phyloP scores from a whole-genome alignment of 345 rosid genomes.

The Bretschneidera sinensis region DNA sequence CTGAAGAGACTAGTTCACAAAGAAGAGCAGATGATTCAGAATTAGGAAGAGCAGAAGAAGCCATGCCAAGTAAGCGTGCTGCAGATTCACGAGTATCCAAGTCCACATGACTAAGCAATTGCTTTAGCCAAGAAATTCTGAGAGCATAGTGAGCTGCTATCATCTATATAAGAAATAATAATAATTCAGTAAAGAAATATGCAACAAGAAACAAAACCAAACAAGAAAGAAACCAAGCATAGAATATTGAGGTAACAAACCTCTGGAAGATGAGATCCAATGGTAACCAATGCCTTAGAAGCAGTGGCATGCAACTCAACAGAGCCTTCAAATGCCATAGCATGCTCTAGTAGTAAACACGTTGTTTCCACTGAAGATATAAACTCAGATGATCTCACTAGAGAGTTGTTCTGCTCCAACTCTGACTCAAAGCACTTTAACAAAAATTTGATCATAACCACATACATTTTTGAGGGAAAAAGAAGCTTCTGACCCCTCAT shows the following conservation, averaged over 20 bases:
- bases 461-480: conserved; percentile 69
- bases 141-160: conserved; percentile 59
- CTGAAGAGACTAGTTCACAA: conserved; percentile 49
- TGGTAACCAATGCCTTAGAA: conserved; percentile 64
- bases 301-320: conserved; percentile 81
- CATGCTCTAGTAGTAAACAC: conserved; percentile 81
- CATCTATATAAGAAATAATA: conserved; percentile 37
- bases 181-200: conserved; percentile 4
- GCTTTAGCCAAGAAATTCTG: conserved; percentile 77
- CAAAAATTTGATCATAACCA: conserved; percentile 72
- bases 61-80: conserved; percentile 86
- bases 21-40: conserved; percentile 51
- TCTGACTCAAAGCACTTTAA: conserved; percentile 82
- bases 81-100: conserved; percentile 84
- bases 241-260: conserved; percentile 29
- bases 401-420: conserved; percentile 46
- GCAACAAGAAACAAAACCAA: conserved; percentile 3
- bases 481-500: conserved; percentile 68
- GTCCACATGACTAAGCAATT: conserved; percentile 70
- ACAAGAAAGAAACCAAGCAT: conserved; percentile 11
- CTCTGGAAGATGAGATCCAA: conserved; percentile 80
- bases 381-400: conserved; percentile 53
- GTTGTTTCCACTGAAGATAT: conserved; percentile 55
- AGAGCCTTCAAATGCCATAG: conserved; percentile 79
- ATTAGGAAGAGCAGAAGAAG: conserved; percentile 70